A percentile compares a stretch with the other conserved stretches of the same genome.
phyloP scores from a whole-genome alignment of 2,329 filamentous ascomycete species.

The Grosmannia clavigera region DNA sequence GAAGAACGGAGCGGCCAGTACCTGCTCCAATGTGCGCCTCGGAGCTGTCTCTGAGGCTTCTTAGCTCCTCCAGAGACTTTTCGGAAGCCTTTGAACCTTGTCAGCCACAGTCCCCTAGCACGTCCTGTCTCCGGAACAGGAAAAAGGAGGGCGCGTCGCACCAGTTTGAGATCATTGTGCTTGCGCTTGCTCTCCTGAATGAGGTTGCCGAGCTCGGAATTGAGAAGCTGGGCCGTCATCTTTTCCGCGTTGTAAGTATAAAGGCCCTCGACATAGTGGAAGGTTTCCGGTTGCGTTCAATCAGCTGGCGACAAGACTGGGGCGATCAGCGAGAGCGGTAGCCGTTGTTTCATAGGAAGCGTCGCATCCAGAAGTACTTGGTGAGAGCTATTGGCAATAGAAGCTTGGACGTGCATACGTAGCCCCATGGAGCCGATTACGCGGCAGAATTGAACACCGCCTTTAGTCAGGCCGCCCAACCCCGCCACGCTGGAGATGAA shows the following conservation, averaged over 20 bases:
- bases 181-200: constrained; percentile 95
- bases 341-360: background rate
- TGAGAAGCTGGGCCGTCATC: constrained; percentile 87
- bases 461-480: background rate
- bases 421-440: constrained; percentile 40
- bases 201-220: constrained; percentile 77
- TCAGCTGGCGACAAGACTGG: background rate
- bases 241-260: constrained; percentile 20
- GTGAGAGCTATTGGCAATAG: constrained; percentile 18
- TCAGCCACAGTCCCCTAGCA: background rate
- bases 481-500: background rate
- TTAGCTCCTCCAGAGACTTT: constrained; percentile 84
- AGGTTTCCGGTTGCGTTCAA: background rate
- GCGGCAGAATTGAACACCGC: constrained; percentile 11
- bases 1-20: constrained; percentile 21
- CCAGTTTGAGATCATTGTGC: constrained; percentile 77
- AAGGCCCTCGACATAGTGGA: constrained; percentile 10
- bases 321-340: background rate
- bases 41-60: constrained; percentile 57
- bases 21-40: constrained; percentile 65
- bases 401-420: constrained; percentile 53
- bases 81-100: constrained; percentile 60
- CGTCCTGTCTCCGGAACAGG: background rate
- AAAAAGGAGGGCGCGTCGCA: constrained; percentile 19
- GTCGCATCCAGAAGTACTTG: background rate